These are phyloP conservation scores for Flaveria robusta DNA, from an alignment of 129 eudicot species.

Conservation along the genomic window DNA sequence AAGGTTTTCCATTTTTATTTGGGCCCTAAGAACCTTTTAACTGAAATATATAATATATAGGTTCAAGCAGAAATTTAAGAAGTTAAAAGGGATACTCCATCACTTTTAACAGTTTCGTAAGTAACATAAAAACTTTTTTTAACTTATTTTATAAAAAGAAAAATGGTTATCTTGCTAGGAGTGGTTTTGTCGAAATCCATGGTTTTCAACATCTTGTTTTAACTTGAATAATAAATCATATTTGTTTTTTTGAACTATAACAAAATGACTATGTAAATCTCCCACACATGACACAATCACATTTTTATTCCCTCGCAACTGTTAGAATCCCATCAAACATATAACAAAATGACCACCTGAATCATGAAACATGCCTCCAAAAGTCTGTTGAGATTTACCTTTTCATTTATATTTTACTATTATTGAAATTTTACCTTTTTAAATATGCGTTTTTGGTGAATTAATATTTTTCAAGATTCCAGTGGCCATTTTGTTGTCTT, in stretches of 20 bases:
- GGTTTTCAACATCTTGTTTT: background rate
- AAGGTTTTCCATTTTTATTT: background rate
- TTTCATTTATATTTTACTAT: background rate
- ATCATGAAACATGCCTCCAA: background rate
- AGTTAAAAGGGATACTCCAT: background rate
- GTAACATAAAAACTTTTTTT: background rate
- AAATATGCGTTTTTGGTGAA: background rate
- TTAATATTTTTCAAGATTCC: background rate
- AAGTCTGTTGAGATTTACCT: background rate
- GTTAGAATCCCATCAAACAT: background rate
- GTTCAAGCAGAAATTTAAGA: background rate
- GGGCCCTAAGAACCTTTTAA: background rate
- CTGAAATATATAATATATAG: background rate
- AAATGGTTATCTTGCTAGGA: background rate
- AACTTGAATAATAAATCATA: background rate
- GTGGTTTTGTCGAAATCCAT: background rate
- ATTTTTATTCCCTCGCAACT: background rate
- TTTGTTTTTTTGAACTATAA: background rate
- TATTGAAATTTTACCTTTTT: background rate
- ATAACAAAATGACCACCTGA: background rate
- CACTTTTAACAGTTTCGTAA: background rate
- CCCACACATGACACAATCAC: background rate
- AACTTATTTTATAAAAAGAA: background rate
- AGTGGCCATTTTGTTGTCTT: background rate
- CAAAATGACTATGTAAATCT: background rate